Percentiles rank a stretch among this genome's conserved stretches.
Conservation (phyloP, 2,329 filamentous ascomycete genomes). For the Penicillium sp. region DNA sequence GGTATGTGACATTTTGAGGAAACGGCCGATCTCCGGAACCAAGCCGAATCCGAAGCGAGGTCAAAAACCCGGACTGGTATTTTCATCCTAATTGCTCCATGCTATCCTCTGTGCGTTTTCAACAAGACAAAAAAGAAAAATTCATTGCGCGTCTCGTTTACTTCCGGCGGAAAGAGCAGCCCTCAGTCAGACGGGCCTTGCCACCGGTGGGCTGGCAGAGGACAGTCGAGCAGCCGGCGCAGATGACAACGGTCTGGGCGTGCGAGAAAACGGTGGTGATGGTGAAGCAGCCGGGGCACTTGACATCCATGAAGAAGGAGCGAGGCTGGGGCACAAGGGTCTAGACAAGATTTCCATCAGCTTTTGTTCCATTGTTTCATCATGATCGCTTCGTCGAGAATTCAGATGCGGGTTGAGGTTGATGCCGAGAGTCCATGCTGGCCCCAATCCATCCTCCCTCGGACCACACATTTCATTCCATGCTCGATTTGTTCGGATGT, state of each 20-base stretch:
- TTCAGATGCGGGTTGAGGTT: too few species aligned
- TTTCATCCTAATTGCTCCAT: constrained; percentile 29
- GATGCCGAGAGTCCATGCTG: background rate
- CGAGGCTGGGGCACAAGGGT: constrained; percentile 91
- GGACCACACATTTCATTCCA: constrained; percentile 9
- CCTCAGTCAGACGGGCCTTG: constrained; percentile 97
- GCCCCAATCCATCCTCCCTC: constrained; percentile 1
- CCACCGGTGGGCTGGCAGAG: constrained; percentile 99
- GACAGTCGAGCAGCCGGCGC: constrained; percentile 98
- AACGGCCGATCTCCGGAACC: constrained; percentile 20
- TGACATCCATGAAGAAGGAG: constrained; percentile 99
- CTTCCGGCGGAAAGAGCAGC: constrained; percentile 99
- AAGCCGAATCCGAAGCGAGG: constrained; percentile 16
- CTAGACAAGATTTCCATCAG: constrained; percentile 42
- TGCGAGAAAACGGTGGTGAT: constrained; percentile 99
- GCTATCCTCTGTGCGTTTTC: constrained; percentile 26
- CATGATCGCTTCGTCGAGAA: too few species aligned
- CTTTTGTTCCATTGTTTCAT: too few species aligned
- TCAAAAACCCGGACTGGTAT: constrained; percentile 26
- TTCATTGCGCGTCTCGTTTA: constrained; percentile 50
- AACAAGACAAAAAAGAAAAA: constrained; percentile 26
- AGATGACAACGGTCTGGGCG: constrained; percentile 99
- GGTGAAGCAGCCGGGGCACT: constrained; percentile 99
- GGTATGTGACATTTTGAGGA: constrained; percentile 24
- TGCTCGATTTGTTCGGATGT: constrained; percentile 7